Conservation (phyloP, 495 filamentous ascomycete species). For the Extremus antarcticus region DNA sequence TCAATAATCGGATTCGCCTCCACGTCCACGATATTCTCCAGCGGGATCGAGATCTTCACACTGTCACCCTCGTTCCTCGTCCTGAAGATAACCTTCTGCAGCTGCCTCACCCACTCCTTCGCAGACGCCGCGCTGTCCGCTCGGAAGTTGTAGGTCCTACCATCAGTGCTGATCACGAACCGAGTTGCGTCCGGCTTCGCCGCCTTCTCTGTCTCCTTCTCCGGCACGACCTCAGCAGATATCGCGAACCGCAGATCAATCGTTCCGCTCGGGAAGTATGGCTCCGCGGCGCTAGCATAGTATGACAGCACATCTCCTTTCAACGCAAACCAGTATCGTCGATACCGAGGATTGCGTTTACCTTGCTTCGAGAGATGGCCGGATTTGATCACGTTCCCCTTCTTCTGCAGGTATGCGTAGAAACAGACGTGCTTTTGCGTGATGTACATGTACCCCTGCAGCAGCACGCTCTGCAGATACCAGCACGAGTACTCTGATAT, state of each 20-base stretch:
- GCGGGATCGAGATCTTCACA: constrained; percentile 87
- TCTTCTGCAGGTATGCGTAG: constrained; percentile 91
- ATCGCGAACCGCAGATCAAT: constrained; percentile 90
- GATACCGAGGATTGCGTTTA: constrained; percentile 77
- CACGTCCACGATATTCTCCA: constrained; percentile 80
- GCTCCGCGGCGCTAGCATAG: constrained; percentile 68
- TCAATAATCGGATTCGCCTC: constrained; percentile 88
- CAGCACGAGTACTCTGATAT: constrained; percentile 92
- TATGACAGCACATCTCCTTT: constrained; percentile 95
- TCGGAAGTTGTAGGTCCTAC: constrained; percentile 75
- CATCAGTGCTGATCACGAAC: constrained; percentile 73
- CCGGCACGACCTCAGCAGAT: constrained; percentile 57
- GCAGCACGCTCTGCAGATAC: constrained; percentile 79
- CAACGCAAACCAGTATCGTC: constrained; percentile 91
- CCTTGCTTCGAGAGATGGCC: constrained; percentile 85
- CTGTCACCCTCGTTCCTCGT: constrained; percentile 95
- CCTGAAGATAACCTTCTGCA: constrained; percentile 91
- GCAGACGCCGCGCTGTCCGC: constrained; percentile 83
- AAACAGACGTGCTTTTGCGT: constrained; percentile 90
- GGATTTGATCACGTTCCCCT: constrained; percentile 65
- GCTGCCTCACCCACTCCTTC: constrained; percentile 91
- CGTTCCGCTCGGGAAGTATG: constrained; percentile 86
- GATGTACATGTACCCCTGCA: constrained; percentile 96
- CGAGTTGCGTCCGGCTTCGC: constrained; percentile 58
- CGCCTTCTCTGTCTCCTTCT: constrained; percentile 33